These are phyloP conservation scores for Lichtheimia corymbifera DNA, from an alignment of 371 early-diverging fungal genomes.

Conservation along the genomic window DNA sequence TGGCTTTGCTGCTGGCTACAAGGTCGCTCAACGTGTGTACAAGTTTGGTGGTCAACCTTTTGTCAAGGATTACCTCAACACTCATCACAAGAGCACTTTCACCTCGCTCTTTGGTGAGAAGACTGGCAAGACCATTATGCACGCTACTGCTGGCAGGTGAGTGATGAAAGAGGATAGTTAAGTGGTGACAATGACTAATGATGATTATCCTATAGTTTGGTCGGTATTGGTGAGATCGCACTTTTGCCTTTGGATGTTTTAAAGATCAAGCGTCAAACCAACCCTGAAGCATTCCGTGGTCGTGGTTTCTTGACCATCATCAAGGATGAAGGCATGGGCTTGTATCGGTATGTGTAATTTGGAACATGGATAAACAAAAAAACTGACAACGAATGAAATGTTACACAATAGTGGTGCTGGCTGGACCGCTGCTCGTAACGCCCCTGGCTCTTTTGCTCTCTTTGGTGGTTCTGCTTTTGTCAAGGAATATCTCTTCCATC, in stretches of 20 bases:
- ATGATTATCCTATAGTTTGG: conserved; percentile 56
- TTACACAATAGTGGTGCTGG: conserved; percentile 74
- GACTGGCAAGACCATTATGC: conserved; percentile 94
- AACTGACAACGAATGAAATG: neutral
- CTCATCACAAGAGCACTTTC: conserved; percentile 78
- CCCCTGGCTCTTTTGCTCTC: conserved; percentile 96
- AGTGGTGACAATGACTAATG: neutral
- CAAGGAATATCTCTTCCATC: conserved; percentile 88
- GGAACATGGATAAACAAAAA: neutral
- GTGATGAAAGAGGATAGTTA: neutral
- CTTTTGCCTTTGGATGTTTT: conserved; percentile 94
- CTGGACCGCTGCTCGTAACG: conserved; percentile 98
- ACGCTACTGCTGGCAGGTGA: conserved; percentile 88
- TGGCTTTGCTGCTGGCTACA: conserved; percentile 96
- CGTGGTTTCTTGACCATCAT: conserved; percentile 83
- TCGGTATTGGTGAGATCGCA: conserved; percentile 97
- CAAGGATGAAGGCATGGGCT: conserved; percentile 86
- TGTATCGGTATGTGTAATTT: conserved; percentile 71
- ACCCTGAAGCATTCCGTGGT: conserved; percentile 88
- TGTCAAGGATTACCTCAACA: conserved; percentile 90
- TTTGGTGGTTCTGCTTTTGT: conserved; percentile 94
- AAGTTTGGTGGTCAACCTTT: conserved; percentile 98
- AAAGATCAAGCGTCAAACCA: conserved; percentile 97
- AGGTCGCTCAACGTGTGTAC: conserved; percentile 94
- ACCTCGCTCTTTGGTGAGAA: conserved; percentile 84